Base-by-base conservation (phyloP, 2,329 filamentous ascomycete species). In the Phaeosphaeriaceae sp. region DNA sequence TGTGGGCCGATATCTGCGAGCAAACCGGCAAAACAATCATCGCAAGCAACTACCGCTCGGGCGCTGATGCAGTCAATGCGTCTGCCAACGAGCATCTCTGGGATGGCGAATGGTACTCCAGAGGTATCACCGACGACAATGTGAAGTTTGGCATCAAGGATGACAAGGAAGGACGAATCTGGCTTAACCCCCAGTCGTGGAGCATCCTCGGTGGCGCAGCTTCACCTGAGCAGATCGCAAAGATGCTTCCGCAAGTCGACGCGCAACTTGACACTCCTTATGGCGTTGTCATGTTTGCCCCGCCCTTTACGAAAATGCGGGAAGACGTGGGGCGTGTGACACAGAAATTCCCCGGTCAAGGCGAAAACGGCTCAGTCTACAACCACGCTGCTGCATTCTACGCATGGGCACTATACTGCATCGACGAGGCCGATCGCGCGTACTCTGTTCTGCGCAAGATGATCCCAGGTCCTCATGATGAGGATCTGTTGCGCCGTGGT, bases 321-420 rank as follows among this genome's bases (percentile, higher is more conserved):
- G 85, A 86, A 72, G 84, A 87, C 57, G 78, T 86, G 21, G 84
- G 85, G 10, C 84, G 84, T 47, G 84, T 86, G 15, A 86, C 84
- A 57, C 84, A 86, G 67, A 86, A 86, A 70, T 84, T 83, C 56
- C 81, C 84, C 2, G 84, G 84, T 2, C 83, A 83, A 46, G 85
- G 81, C n/a, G 85, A 87, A 72, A 87, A 87, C 68, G 85, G 79
- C 0, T 82, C 82, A 22, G 83, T 87, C 19, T 87, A 86, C 71
- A 87, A 86, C 75, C 85, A 87, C 68, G 84, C 85, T 0, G 80
- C 78, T 31, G 79, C 82, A 11, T 87, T 86, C 67, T 87, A 85
- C 70, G 78, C 83, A 48, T 82, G 84, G 76, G 81, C 81, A 11
- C 69, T 87, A 22, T 86, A 87, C 73, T 77, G 74, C 22, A 79